A percentile compares a stretch with the other conserved stretches of the same genome.
phyloP scores from a whole-genome alignment of 2,329 filamentous ascomycete species.

The Fusarium robinianum region DNA sequence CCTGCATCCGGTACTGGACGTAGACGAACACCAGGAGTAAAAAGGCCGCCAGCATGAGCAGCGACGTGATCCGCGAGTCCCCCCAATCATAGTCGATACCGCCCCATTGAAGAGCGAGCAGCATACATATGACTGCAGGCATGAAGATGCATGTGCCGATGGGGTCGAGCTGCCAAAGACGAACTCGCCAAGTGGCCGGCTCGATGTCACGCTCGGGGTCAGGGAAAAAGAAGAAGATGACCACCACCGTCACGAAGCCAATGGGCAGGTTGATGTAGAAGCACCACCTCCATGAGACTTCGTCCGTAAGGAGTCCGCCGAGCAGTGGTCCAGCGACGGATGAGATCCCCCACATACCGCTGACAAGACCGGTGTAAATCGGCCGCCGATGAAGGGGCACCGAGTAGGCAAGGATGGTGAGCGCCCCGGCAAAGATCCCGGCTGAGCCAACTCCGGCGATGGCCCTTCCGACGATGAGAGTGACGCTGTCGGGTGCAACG shows the following conservation, averaged over 20 bases:
- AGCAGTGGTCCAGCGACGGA: conserved; percentile 43
- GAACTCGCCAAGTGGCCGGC: conserved; percentile 32
- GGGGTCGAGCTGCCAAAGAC: conserved; percentile 37
- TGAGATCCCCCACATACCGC: conserved; percentile 53
- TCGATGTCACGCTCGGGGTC: conserved; percentile 33
- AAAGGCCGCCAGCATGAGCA: conserved; percentile 41
- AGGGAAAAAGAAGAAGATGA: conserved; percentile 38
- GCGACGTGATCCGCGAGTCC: conserved; percentile 30
- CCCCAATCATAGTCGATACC: conserved; percentile 43
- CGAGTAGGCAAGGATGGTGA: conserved; percentile 48
- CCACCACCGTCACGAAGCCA: conserved; percentile 40
- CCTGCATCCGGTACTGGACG: conserved; percentile 46
- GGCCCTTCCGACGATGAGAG: conserved; percentile 44
- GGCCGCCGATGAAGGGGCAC: conserved; percentile 42
- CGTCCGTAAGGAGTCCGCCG: conserved; percentile 44
- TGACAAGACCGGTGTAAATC: conserved; percentile 44
- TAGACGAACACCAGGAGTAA: conserved; percentile 43
- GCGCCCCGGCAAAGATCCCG: conserved; percentile 51
- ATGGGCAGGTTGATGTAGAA: conserved; percentile 49
- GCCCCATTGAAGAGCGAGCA: conserved; percentile 57
- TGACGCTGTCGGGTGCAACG: conserved; percentile 38
- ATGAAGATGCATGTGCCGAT: conserved; percentile 41
- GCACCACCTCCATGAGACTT: conserved; percentile 47
- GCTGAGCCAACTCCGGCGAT: conserved; percentile 48
- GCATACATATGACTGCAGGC: conserved; percentile 49